Evolutionary conservation across 129 eudicot species (phyloP).

Genomic region (Chrysanthemum makinoi): DNA sequence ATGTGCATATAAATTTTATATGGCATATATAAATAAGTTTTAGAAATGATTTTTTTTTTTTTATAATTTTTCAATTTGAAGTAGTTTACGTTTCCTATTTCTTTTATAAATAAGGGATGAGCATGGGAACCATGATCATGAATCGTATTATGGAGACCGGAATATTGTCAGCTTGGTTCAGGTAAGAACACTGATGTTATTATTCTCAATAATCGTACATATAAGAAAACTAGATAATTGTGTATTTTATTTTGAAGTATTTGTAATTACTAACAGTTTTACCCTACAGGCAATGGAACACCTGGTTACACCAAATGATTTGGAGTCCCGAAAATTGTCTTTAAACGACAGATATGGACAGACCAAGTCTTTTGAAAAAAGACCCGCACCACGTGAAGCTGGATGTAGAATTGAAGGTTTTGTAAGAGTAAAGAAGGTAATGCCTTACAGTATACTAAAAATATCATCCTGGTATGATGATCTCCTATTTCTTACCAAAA

Average conservation of each 20-base stretch:
- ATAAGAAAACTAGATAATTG: neutral
- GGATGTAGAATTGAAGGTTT: constrained; percentile 94
- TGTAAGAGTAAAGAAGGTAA: constrained; percentile 79
- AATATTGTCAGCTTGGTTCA: constrained; percentile 75
- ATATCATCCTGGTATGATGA: no score
- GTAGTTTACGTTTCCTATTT: neutral
- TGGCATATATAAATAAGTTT: no score
- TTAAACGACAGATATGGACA: constrained; percentile 16
- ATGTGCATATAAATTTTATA: no score
- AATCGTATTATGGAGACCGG: constrained; percentile 89
- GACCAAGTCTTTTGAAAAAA: constrained; percentile 18
- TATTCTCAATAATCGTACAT: neutral
- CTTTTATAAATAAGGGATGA: constrained; percentile 45
- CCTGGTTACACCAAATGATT: constrained; percentile 51
- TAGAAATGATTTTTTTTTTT: neutral
- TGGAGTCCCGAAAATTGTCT: constrained; percentile 36
- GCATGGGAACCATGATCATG: constrained; percentile 75
- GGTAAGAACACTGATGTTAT: constrained; percentile 38
- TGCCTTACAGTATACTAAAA: no score
- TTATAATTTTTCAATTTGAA: neutral
- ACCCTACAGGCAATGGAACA: constrained; percentile 36
- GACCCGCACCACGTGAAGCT: constrained; percentile 72
- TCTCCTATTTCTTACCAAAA: no score
- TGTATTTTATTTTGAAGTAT: constrained; percentile 27
- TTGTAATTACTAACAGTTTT: no score